A percentile compares a stretch with the other conserved stretches of the same genome.
Evolutionary conservation across 1,139 yeast genomes (phyloP).

Genomic region (Yamadazyma aaseri): DNA sequence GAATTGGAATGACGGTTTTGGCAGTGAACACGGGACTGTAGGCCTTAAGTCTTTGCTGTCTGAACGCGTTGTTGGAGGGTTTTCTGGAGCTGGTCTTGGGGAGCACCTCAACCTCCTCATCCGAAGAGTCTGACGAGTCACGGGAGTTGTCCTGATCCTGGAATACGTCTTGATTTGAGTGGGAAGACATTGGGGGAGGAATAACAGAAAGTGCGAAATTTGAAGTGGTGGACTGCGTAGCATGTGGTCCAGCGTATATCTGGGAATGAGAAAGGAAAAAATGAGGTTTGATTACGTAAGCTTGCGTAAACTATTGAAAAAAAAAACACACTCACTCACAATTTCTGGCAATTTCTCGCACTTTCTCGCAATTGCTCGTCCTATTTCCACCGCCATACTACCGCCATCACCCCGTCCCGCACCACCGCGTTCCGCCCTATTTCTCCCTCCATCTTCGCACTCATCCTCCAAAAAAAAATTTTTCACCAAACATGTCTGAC

Average conservation of each 20-base stretch:
- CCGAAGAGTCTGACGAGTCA: constrained; percentile 10
- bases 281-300: too few relatives aligned
- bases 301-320: too few relatives aligned
- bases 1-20: constrained; percentile 79
- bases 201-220: too few relatives aligned
- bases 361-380: too few relatives aligned
- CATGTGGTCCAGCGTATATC: too few relatives aligned
- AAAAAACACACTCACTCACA: too few relatives aligned
- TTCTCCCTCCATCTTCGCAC: not conserved
- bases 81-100: constrained; percentile 44
- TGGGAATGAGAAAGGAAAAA: too few relatives aligned
- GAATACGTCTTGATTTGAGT: too few relatives aligned
- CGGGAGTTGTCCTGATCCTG: not conserved
- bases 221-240: too few relatives aligned
- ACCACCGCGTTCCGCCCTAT: not conserved
- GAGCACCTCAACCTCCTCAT: constrained; percentile 11
- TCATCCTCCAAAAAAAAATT: constrained; percentile 1
- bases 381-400: not conserved
- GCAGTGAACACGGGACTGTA: constrained; percentile 84
- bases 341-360: too few relatives aligned
- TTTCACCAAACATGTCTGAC: constrained; percentile 15
- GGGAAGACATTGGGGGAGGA: not conserved
- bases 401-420: not conserved
- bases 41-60: constrained; percentile 52
- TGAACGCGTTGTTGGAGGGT: constrained; percentile 62